Evolutionary conservation across 148 eudicot genomes (phyloP), one percentile per base, ranked within the genome.

Genomic region (Chenopodium album): DNA sequence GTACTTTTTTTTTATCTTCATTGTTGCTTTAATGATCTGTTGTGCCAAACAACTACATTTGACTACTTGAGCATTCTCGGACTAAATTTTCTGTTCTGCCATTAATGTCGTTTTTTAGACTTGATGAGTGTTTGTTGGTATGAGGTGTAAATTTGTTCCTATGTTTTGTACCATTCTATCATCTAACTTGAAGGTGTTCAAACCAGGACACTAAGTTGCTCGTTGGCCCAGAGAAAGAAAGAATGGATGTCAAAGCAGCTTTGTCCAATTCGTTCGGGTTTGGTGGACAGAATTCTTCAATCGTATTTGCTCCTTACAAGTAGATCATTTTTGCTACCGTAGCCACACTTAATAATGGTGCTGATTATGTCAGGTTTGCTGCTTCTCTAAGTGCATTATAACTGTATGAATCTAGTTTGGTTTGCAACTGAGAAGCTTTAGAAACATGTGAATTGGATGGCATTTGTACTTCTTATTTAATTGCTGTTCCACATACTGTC

Each of bases 221-320:
- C 80, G 99, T 97, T 28, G 99, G 99, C 59, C 89, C 90, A 63
- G 88, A 79, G 86, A 97, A 92, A 86, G 98, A 97, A 83, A 86
- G 88, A 82, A 79, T 92, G 75, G 85, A 92, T 32, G 85, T 97
- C 56, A 97, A 91, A 86, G 98, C 94, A 62, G 99, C 98, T 50
- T 60, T 94, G 87, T 94, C 98, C 62, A 97, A 94, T 85, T 97
- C 99, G 9, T 97, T 97, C 77, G 99, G 99, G 59, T 97, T 97
- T 71, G 99, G 99, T 9, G 99, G 98, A 20, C 99, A 97, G 76
- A 97, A 97, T 85, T 92, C 99, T 32, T 94, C 99, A 1, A 91
- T 97, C 89, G 84, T 97, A 78, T 92, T 97, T 87, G 97, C 95
- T 28, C 94, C 99, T 28, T 97, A 88, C 88, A 85, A 88, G 84